Base-by-base conservation (phyloP, 164 flowering plant genomes). In the Chimonanthus salicifolius region DNA sequence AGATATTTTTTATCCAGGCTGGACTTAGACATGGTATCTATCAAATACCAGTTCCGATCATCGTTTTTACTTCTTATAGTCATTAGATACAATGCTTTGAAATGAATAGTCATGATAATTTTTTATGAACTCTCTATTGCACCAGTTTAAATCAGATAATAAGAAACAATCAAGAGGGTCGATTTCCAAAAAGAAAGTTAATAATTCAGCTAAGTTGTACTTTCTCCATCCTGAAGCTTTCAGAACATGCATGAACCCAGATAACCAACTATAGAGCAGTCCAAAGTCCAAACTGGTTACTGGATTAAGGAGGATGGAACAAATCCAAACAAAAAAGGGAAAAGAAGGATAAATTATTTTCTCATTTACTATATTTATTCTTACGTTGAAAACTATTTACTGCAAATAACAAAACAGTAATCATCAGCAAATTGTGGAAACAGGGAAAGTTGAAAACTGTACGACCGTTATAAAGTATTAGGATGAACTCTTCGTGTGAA, bases 401-500 rank as follows among this genome's bases (percentile, higher is more conserved):
- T 10, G 15, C 60, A 10, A 16, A 8, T 13, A 16, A 54, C n/a
- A 13, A 54, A 54, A 54, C n/a, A 54, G 15, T 0, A 54, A 54
- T 11, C 1, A 54, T 3, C 60, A 54, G 15, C 5, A n/a, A 54
- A 11, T 13, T 4, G 60, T 5, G 16, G 7, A 49, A 9, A 49
- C 6, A 54, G 16, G 16, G 16, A 54, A 13, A 33, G 11, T 13
- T 10, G 60, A 4, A 54, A 54, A 54, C 60, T 11, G 5, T 5
- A 54, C 0, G 16, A n/a, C 11, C 11, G 16, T 54, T 54, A 54
- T n/a, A 10, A 54, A 4, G 2, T 7, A 9, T n/a, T 66, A 66
- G 45, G 76, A 71, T 58, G 79, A 67, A 64, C 74, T 71, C 71
- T 45, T 72, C 50, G 58, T 77, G 82, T 90, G 95, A 69, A 89